Evolutionary conservation across 2,329 filamentous ascomycete species (phyloP).

Genomic region (Fusarium anguioides): DNA sequence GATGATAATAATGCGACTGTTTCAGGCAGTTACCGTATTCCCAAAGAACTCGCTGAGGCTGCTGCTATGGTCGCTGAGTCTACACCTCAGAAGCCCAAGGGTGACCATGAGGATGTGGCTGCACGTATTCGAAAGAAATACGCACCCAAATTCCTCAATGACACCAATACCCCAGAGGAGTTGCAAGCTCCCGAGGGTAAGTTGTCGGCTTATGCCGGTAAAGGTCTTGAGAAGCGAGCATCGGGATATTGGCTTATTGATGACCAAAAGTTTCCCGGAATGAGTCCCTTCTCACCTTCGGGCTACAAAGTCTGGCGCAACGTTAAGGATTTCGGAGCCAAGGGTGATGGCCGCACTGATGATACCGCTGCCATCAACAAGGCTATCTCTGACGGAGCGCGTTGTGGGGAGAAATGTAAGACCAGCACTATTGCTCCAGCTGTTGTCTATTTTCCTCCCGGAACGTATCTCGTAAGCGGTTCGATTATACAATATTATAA

Average conservation of each 20-base stretch:
- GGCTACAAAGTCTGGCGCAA: constrained; percentile 47
- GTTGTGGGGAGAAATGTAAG: constrained; percentile 45
- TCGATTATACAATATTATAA: constrained; percentile 72
- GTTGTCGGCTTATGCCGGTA: constrained; percentile 4
- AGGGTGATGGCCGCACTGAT: constrained; percentile 50
- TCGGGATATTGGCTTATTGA: constrained; percentile 14
- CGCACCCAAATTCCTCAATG: constrained; percentile 1
- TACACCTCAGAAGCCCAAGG: constrained; percentile 10
- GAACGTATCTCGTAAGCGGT: constrained; percentile 67
- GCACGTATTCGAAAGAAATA: constrained; percentile 13
- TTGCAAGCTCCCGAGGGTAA: constrained; percentile 5
- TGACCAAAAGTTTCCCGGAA: constrained; percentile 5
- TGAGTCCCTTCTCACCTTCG: constrained; percentile 24
- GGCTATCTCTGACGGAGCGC: constrained; percentile 54
- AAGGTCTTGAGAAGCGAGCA: constrained; percentile 13
- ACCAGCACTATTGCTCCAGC: constrained; percentile 49
- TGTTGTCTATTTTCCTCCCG: constrained; percentile 50
- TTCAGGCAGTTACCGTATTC: constrained; percentile 11
- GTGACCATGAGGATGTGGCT: constrained; percentile 10
- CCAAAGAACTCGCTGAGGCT: constrained; percentile 15
- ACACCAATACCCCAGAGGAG: constrained; percentile 13
- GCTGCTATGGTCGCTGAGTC: constrained; percentile 16
- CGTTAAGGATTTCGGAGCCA: constrained; percentile 55
- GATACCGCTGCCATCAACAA: constrained; percentile 66
- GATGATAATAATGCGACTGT: constrained; percentile 1